Conservation (phyloP, 2,329 filamentous ascomycete genomes). For the Chrysoporthe cubensis region DNA sequence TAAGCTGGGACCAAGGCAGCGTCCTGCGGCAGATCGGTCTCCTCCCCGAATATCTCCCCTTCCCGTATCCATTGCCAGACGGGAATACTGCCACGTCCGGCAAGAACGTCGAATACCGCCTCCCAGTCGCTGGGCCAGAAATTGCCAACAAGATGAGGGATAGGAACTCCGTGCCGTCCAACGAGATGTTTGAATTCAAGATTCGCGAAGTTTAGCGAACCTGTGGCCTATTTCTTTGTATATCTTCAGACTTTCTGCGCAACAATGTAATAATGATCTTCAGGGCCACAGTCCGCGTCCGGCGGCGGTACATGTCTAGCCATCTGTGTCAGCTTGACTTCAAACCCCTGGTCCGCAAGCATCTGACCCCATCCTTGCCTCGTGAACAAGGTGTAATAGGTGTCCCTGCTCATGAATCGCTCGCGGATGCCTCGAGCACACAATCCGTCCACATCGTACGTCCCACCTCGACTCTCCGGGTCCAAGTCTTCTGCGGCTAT, state of each 20-base stretch:
- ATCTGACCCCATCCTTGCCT: slow-evolving; percentile 9
- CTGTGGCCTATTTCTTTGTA: too few relatives aligned
- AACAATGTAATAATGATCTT: slow-evolving; percentile 13
- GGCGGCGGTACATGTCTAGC: slow-evolving; percentile 13
- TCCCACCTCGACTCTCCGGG: slow-evolving; percentile 10
- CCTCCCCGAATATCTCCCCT: slow-evolving; percentile 67
- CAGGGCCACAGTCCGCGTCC: slow-evolving; percentile 7
- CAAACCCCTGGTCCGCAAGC: slow-evolving; percentile 5
- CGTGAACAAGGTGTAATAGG: slow-evolving; percentile 13
- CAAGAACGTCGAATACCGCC: slow-evolving; percentile 54
- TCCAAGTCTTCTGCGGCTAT: slow-evolving; percentile 17
- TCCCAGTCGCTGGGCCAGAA: slow-evolving; percentile 64
- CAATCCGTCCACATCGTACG: slow-evolving; percentile 10
- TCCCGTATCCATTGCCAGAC: slow-evolving; percentile 56
- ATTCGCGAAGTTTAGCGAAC: slow-evolving; percentile 32
- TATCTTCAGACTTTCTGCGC: background rate
- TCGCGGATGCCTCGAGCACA: slow-evolving; percentile 15
- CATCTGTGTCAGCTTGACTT: background rate
- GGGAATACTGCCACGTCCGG: slow-evolving; percentile 39
- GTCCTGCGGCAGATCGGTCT: slow-evolving; percentile 65
- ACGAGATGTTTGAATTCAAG: slow-evolving; percentile 54
- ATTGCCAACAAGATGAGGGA: slow-evolving; percentile 53
- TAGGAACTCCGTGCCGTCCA: slow-evolving; percentile 56
- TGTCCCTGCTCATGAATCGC: slow-evolving; percentile 14
- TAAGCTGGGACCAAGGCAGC: slow-evolving; percentile 70